Conservation (phyloP, 2,329 filamentous ascomycete species). For the Ophiocordyceps camponoti-rufipedis region DNA sequence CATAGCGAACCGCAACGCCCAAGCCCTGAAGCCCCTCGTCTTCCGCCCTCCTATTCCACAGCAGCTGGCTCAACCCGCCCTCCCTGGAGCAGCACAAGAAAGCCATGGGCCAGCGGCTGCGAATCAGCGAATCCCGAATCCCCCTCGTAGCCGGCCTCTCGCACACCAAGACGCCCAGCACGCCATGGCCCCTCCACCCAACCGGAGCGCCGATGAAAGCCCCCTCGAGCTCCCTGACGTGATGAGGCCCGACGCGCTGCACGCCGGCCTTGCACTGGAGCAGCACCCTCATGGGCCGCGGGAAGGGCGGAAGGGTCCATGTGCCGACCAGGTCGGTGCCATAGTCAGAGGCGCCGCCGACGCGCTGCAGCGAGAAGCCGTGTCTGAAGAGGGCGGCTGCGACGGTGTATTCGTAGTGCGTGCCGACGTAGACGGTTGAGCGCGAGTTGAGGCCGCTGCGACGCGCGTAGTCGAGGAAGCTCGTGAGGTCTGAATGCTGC, state of each 20-base stretch:
- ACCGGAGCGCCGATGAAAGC: slow-evolving; percentile 55
- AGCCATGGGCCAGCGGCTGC: slow-evolving; percentile 52
- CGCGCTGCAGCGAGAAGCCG: slow-evolving; percentile 45
- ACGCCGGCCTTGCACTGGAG: slow-evolving; percentile 53
- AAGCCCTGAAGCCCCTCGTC: slow-evolving; percentile 43
- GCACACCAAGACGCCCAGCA: slow-evolving; percentile 54
- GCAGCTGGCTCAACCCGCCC: slow-evolving; percentile 45
- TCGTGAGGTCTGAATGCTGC: slow-evolving; percentile 43
- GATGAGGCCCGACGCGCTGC: slow-evolving; percentile 33
- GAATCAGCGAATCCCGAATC: slow-evolving; percentile 50
- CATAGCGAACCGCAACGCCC: slow-evolving; percentile 28
- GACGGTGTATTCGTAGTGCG: slow-evolving; percentile 59
- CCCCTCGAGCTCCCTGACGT: slow-evolving; percentile 63
- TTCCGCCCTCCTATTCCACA: slow-evolving; percentile 53
- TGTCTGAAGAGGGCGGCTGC: slow-evolving; percentile 35
- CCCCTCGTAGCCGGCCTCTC: slow-evolving; percentile 59
- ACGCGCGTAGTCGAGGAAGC: slow-evolving; percentile 46
- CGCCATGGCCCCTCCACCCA: slow-evolving; percentile 47
- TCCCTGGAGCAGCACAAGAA: slow-evolving; percentile 43
- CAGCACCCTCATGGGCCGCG: slow-evolving; percentile 24
- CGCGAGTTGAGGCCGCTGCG: slow-evolving; percentile 33
- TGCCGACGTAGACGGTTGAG: slow-evolving; percentile 50
- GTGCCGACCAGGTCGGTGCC: slow-evolving; percentile 60
- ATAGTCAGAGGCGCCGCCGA: slow-evolving; percentile 47
- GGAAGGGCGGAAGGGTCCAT: slow-evolving; percentile 35